Evolutionary conservation across 1,284 basidiomycete species (phyloP).

Genomic region (Irpex sp.): DNA sequence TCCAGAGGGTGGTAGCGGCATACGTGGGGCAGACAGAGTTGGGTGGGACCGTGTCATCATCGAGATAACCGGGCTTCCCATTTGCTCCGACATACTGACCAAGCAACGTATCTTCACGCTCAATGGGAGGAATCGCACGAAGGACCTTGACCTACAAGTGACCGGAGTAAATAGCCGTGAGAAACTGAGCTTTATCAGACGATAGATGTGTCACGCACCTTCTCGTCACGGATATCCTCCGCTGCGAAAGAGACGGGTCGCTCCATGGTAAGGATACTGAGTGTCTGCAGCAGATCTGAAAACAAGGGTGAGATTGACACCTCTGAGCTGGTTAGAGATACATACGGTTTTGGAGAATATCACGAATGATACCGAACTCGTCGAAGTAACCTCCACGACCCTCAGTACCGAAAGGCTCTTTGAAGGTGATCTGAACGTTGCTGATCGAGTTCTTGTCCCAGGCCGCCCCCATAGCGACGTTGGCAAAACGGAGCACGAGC

Average conservation of each 20-base stretch:
- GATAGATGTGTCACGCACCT: slow-evolving; percentile 45
- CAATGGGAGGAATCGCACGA: slow-evolving; percentile 81
- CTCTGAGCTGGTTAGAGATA: slow-evolving; percentile 15
- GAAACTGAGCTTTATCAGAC: neutral
- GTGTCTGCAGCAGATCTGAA: slow-evolving; percentile 85
- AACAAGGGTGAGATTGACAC: neutral
- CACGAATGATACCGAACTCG: slow-evolving; percentile 96
- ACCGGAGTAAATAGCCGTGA: slow-evolving; percentile 15
- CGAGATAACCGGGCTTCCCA: slow-evolving; percentile 95
- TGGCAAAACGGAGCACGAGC: slow-evolving; percentile 90
- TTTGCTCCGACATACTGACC: slow-evolving; percentile 88
- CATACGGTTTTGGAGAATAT: slow-evolving; percentile 94
- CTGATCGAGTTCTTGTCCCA: slow-evolving; percentile 94
- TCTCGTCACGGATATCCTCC: slow-evolving; percentile 96
- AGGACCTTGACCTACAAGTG: slow-evolving; percentile 82
- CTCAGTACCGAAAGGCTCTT: slow-evolving; percentile 96
- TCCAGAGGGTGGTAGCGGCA: slow-evolving; percentile 82
- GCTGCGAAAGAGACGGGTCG: slow-evolving; percentile 94
- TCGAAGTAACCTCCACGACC: slow-evolving; percentile 98
- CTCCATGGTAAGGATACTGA: slow-evolving; percentile 93
- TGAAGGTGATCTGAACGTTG: slow-evolving; percentile 98
- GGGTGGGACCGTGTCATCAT: slow-evolving; percentile 90
- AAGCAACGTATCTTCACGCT: slow-evolving; percentile 73
- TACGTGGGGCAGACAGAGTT: slow-evolving; percentile 90
- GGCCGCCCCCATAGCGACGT: slow-evolving; percentile 77